Evolutionary conservation across 768 basidiomycete species (phyloP), one percentile per base, ranked within the genome.

Genomic region (Calocybe gangraenosa): DNA sequence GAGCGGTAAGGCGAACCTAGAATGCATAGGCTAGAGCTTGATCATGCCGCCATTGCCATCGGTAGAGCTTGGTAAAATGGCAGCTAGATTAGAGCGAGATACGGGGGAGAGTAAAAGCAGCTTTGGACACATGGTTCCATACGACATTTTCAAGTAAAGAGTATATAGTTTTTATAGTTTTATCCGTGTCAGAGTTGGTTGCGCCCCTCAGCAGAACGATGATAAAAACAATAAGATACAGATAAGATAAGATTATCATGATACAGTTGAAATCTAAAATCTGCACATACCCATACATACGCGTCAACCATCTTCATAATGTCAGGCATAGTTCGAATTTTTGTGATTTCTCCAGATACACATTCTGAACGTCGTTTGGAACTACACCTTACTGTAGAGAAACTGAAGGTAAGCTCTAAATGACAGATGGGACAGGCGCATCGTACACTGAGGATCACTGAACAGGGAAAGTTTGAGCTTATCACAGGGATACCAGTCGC

Each of bases 361-460:
- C 85, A 80, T 52, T 92, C 91, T 0, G 95, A 98, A 65, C 79
- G 95, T 37, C 78, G 87, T 0, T 79, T 91, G 50, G 88, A 93
- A 55, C 77, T 82, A 19, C 77, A 82, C 50, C 66, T 82, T 22
- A 85, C 87, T 0, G 73, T 97, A 39, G 74, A 73, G 28, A 78
- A 87, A 55, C 82, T 97, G 53, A 97, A 96, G 80, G 92, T 92
- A 35, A n/a, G 7, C 34, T 14, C 14, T 35, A 31, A 14, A 31
- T 31, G 8, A 8, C 30, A 31, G 14, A 35, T n/a, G 14, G 5
- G 7, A 37, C 25, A 44, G 53, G n/a, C 13, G 34, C 32, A 37
- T 52, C 38, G 33, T 53, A 51, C 40, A 41, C 40, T 52, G 35
- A 34, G 51, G 23, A 23, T 21, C 30, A 36, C 37, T 36, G 28